phyloP scores from a whole-genome alignment of 495 filamentous ascomycete genomes.

The Clohesyomyces aquaticus region DNA sequence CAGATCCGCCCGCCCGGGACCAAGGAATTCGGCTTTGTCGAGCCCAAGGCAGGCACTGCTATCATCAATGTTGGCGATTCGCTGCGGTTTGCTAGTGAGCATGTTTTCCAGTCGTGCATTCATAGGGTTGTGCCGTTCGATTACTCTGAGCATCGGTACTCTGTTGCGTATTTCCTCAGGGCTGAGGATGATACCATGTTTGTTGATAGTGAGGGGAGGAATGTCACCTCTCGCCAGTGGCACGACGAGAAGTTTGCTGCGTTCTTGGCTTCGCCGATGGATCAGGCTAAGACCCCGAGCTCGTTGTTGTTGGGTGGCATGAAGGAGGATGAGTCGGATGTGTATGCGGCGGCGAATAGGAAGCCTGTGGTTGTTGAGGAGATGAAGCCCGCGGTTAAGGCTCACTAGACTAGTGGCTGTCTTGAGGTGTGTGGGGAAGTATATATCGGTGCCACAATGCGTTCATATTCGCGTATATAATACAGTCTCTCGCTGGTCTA shows the following conservation, averaged over 20 bases:
- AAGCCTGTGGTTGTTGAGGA: too few relatives aligned
- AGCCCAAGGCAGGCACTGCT: constrained; percentile 53
- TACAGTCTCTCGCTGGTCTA: too few relatives aligned
- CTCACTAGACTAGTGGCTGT: too few relatives aligned
- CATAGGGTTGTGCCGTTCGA: constrained; percentile 60
- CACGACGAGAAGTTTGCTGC: constrained; percentile 61
- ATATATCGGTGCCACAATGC: too few relatives aligned
- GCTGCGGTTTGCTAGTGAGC: constrained; percentile 56
- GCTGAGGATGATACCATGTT: constrained; percentile 58
- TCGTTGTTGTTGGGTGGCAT: constrained; percentile 36
- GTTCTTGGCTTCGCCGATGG: constrained; percentile 25
- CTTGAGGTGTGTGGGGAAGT: too few relatives aligned
- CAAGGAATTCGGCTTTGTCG: constrained; percentile 58
- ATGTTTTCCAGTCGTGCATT: constrained; percentile 58
- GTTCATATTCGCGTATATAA: too few relatives aligned
- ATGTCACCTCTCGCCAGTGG: constrained; percentile 57
- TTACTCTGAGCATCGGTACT: constrained; percentile 57
- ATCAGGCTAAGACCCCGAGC: constrained; percentile 30
- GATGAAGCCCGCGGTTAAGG: too few relatives aligned
- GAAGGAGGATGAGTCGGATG: constrained; percentile 30
- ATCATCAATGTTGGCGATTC: constrained; percentile 64
- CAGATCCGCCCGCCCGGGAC: constrained; percentile 56
- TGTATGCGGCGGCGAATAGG: too few relatives aligned
- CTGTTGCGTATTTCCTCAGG: constrained; percentile 62
- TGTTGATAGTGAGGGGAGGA: constrained; percentile 55